Percentiles rank a stretch among this genome's conserved stretches.
Conservation (phyloP, 2,329 filamentous ascomycete species). For the Botrytis porri region DNA sequence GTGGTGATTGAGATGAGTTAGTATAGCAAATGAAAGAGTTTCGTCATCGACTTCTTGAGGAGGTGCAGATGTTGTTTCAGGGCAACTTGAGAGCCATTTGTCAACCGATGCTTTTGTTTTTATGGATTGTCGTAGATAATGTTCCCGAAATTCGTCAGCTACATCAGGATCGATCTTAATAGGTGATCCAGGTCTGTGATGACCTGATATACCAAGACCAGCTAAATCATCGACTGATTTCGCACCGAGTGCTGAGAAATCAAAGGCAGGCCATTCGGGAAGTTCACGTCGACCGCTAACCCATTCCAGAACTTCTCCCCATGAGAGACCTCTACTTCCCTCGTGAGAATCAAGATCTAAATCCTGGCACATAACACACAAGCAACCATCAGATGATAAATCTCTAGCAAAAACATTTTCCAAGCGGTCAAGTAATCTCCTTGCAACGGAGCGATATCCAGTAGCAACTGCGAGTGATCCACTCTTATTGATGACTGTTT, state of each 20-base stretch:
- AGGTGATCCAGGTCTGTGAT: constrained; percentile 54
- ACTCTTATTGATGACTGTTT: constrained; percentile 73
- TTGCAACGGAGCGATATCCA: constrained; percentile 90
- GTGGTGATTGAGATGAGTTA: constrained; percentile 76
- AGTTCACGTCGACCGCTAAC: constrained; percentile 86
- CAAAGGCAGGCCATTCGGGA: constrained; percentile 85
- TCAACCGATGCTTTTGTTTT: constrained; percentile 92
- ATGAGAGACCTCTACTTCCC: constrained; percentile 71
- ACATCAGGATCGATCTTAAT: constrained; percentile 88
- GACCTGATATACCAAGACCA: constrained; percentile 53
- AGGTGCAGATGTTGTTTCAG: constrained; percentile 65
- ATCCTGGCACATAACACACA: constrained; percentile 74
- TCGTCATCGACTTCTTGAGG: constrained; percentile 92
- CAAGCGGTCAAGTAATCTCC: constrained; percentile 81
- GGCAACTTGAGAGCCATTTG: constrained; percentile 80
- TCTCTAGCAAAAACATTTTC: constrained; percentile 94
- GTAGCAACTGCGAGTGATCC: constrained; percentile 94
- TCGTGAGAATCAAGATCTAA: constrained; percentile 46
- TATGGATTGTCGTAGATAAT: constrained; percentile 87
- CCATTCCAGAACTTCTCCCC: constrained; percentile 92
- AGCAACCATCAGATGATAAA: constrained; percentile 80
- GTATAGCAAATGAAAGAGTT: constrained; percentile 87
- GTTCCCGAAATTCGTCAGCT: constrained; percentile 86
- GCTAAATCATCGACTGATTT: constrained; percentile 57
- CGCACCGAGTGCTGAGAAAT: constrained; percentile 60